Evolutionary conservation across 768 basidiomycete genomes (phyloP).

Genomic region (Cyclocybe aegerita): DNA sequence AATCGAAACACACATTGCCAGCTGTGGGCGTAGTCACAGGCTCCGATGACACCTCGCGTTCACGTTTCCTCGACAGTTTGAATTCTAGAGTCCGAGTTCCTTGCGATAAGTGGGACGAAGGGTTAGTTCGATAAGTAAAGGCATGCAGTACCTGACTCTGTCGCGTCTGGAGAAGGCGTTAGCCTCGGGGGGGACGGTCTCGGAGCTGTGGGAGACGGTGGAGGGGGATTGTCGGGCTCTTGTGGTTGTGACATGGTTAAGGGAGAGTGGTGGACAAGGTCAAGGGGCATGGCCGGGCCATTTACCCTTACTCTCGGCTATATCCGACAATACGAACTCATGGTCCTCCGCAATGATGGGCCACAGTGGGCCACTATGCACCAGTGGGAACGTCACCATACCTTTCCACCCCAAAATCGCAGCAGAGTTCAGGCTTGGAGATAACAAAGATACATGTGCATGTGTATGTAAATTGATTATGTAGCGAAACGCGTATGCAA

Average conservation of each 20-base stretch:
- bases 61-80: conserved; percentile 66
- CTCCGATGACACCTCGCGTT: conserved; percentile 77
- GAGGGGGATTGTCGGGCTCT: conserved; percentile 12
- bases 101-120: conserved; percentile 13
- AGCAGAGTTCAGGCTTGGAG: too few species aligned
- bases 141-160: conserved; percentile 39
- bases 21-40: conserved; percentile 53
- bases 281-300: conserved; percentile 20
- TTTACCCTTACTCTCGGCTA: conserved; percentile 35
- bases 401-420: neutral
- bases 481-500: too few species aligned
- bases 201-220: conserved; percentile 8
- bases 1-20: conserved; percentile 29
- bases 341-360: neutral
- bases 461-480: too few species aligned
- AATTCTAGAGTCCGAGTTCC: conserved; percentile 30
- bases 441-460: too few species aligned
- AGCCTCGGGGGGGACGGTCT: conserved; percentile 29
- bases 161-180: conserved; percentile 47
- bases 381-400: neutral
- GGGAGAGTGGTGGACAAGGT: conserved; percentile 18
- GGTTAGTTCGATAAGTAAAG: conserved; percentile 16
- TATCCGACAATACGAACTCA: conserved; percentile 26
- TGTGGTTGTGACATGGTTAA: conserved; percentile 25
- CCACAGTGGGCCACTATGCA: neutral